phyloP scores from a whole-genome alignment of 495 filamentous ascomycete genomes.

The Hyphodiscus hymeniophilus region DNA sequence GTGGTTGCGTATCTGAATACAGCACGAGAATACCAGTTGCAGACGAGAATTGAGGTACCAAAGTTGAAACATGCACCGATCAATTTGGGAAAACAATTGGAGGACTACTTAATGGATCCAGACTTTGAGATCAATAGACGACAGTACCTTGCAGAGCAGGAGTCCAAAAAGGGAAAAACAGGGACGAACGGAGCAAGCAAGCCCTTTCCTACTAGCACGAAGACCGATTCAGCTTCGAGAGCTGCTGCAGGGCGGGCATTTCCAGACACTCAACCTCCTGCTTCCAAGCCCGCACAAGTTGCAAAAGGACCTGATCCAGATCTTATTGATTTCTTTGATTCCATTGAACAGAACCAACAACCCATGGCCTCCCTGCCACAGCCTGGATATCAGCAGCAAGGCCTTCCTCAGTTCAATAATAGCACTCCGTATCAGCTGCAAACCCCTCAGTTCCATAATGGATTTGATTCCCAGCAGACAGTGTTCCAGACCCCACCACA shows the following conservation, averaged over 20 bases:
- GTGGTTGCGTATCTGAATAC: constrained; percentile 86
- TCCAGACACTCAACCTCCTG: constrained; percentile 25
- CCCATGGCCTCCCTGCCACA: constrained; percentile 25
- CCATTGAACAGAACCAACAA: constrained; percentile 82
- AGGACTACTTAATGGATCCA: constrained; percentile 91
- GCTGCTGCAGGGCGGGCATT: constrained; percentile 16
- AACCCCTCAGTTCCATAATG: constrained; percentile 27
- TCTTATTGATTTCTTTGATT: constrained; percentile 97
- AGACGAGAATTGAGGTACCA: constrained; percentile 87
- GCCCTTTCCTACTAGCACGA: constrained; percentile 6
- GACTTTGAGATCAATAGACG: constrained; percentile 93
- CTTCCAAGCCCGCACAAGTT: constrained; percentile 31
- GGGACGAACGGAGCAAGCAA: constrained; percentile 29
- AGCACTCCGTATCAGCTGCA: constrained; percentile 34
- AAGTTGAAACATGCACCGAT: constrained; percentile 97
- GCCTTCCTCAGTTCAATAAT: constrained; percentile 38
- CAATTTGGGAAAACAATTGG: constrained; percentile 77
- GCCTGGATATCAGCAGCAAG: constrained; percentile 28
- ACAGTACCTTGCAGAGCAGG: constrained; percentile 81
- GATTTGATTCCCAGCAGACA: constrained; percentile 24
- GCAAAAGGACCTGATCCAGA: constrained; percentile 64
- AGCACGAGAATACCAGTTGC: constrained; percentile 81
- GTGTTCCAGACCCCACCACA: constrained; percentile 42
- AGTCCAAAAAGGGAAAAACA: constrained; percentile 61
- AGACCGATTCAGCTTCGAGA: constrained; percentile 18